Evolutionary conservation across 208 protist genomes (phyloP).

Genomic region (Leptomonas pyrrhocoris): DNA sequence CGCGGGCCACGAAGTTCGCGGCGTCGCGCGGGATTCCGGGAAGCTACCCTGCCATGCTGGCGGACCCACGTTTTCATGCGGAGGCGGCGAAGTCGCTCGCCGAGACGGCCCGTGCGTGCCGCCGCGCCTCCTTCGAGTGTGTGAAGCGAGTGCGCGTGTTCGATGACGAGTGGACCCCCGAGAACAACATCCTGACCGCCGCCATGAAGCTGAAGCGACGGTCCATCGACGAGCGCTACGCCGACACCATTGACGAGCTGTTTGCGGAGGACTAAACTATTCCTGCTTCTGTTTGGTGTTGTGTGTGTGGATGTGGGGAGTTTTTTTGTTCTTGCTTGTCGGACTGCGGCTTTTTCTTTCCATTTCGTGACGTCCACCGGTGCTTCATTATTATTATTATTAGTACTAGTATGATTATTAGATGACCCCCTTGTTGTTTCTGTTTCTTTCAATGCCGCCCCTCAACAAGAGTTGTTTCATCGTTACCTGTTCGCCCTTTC

Average conservation of each 20-base stretch:
- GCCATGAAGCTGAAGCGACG: conserved; percentile 81
- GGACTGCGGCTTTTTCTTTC: too few relatives aligned
- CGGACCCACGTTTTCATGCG: conserved; percentile 55
- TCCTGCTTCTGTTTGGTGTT: too few relatives aligned
- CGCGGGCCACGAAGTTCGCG: conserved; percentile 53
- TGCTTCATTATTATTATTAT: conserved; percentile 21
- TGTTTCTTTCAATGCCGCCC: neutral
- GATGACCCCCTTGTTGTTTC: conserved; percentile 18
- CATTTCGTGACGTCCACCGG: neutral
- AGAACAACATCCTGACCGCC: conserved; percentile 82
- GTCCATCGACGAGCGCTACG: conserved; percentile 68
- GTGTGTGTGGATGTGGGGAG: too few relatives aligned
- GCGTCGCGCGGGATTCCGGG: conserved; percentile 42
- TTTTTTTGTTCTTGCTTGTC: neutral
- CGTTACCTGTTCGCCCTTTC: too few relatives aligned
- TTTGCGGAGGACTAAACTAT: conserved; percentile 51
- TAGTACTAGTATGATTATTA: too few relatives aligned
- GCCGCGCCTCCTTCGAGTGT: conserved; percentile 41
- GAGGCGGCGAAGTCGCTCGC: conserved; percentile 57
- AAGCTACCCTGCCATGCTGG: conserved; percentile 45
- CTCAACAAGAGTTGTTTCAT: neutral
- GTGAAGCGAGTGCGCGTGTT: conserved; percentile 62
- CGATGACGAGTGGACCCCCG: conserved; percentile 82
- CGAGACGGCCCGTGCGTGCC: conserved; percentile 37
- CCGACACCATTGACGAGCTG: conserved; percentile 57